Evolutionary conservation across 441 rosid species (phyloP), one percentile per base, ranked within the genome.

Genomic region (Arabidopsis hybrid): DNA sequence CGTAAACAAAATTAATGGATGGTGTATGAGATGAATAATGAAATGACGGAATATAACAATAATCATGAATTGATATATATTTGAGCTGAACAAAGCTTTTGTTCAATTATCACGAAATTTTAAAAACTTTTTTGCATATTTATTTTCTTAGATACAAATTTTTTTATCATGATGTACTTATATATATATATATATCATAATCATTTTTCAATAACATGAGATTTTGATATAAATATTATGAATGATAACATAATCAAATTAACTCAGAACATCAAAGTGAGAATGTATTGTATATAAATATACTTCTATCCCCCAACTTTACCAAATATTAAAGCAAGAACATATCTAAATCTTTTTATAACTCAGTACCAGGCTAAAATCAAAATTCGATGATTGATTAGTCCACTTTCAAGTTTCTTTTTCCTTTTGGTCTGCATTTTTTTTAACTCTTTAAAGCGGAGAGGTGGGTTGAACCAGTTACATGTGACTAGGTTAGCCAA

Each of bases 401-500:
- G 4, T 29, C 52, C 10, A 55, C 11, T 16, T 36, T 13, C 50
- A 60, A 60, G 49, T 13, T 13, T 21, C 7, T 7, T 39, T 6
- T 18, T 18, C 34, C 16, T 17, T 60, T 60, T 11, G 34, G 49
- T 60, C 49, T 18, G 3, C 7, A 57, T n/a, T n/a, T n/a, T 14
- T 42, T 34, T 32, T 0, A 14, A 57, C 21, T 57, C 49, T 17
- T 7, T 39, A 40, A 40, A 18, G 17, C 2, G 8, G 7, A 4
- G 49, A 60, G 35, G 21, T 38, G 51, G 4, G 12, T 13, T 61
- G 67, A 43, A 62, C 52, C 38, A 34, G 38, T 43, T 4, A n/a
- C 67, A 43, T 62, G 39, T 43, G 52, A 62, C 52, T 43, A 59
- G 32, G 32, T 36, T 21, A 40, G 6, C 50, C 65, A 21, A 62